Evolutionary conservation across 1,139 yeast genomes (phyloP).

Genomic region (Suhomyces yuchorum): DNA sequence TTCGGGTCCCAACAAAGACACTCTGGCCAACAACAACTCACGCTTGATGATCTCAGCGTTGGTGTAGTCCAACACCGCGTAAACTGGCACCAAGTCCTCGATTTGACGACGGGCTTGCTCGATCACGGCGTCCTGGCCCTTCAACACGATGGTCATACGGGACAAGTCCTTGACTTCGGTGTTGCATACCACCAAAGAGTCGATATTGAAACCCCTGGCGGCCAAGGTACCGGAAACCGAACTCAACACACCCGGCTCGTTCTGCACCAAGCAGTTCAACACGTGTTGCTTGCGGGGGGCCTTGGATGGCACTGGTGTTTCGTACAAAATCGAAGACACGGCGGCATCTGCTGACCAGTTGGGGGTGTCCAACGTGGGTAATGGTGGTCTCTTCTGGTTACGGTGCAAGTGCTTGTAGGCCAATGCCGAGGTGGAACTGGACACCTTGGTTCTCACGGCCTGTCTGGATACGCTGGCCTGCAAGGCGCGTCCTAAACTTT

Average conservation of each 20-base stretch:
- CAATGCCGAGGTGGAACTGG: constrained; percentile 86
- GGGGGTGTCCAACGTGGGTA: constrained; percentile 95
- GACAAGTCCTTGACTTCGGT: constrained; percentile 95
- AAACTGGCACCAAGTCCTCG: constrained; percentile 96
- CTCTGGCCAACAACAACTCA: constrained; percentile 87
- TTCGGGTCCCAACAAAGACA: constrained; percentile 93
- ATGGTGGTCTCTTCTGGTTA: constrained; percentile 83
- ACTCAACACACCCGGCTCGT: constrained; percentile 97
- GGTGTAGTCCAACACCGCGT: constrained; percentile 94
- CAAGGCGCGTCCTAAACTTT: constrained; percentile 8
- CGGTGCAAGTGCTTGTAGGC: constrained; percentile 91
- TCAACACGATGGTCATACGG: constrained; percentile 93
- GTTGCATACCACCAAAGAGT: constrained; percentile 92
- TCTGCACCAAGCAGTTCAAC: constrained; percentile 93
- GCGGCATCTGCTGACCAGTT: constrained; percentile 96
- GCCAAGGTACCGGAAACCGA: constrained; percentile 94
- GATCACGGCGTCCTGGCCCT: constrained; percentile 93
- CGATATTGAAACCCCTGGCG: constrained; percentile 97
- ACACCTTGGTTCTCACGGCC: constrained; percentile 29
- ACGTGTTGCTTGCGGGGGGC: constrained; percentile 82
- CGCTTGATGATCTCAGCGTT: constrained; percentile 87
- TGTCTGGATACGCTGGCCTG: constrained; percentile 11
- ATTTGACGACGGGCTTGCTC: constrained; percentile 99
- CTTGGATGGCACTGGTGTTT: constrained; percentile 77
- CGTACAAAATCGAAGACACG: constrained; percentile 90